Conservation (phyloP, 768 basidiomycete genomes). For the Auricularia sp. region DNA sequence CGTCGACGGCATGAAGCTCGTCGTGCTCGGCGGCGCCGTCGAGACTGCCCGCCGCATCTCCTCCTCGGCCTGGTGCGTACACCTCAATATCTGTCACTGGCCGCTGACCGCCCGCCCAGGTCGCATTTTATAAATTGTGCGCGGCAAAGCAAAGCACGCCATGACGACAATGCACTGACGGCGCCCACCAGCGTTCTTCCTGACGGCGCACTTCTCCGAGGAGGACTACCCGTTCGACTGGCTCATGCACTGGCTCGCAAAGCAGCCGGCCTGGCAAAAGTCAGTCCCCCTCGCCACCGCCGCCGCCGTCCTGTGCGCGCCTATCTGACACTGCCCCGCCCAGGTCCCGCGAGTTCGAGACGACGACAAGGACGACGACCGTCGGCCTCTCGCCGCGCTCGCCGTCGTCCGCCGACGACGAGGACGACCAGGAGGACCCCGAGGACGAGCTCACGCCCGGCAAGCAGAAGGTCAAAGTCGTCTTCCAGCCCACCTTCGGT, state of each 20-base stretch:
- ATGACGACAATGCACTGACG: background rate
- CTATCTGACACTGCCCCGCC: background rate
- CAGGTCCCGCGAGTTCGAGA: slow-evolving; percentile 76
- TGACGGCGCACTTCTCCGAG: slow-evolving; percentile 83
- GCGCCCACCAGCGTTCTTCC: slow-evolving; percentile 55
- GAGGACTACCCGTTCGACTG: slow-evolving; percentile 88
- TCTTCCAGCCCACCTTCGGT: slow-evolving; percentile 73
- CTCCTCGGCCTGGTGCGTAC: slow-evolving; percentile 64
- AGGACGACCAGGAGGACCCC: slow-evolving; percentile 37
- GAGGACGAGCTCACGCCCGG: slow-evolving; percentile 31
- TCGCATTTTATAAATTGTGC: slow-evolving; percentile 82
- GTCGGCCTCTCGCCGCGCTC: slow-evolving; percentile 20
- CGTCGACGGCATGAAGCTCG: slow-evolving; percentile 84
- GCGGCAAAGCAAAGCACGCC: slow-evolving; percentile 17
- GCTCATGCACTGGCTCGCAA: slow-evolving; percentile 85
- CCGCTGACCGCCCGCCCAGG: slow-evolving; percentile 28
- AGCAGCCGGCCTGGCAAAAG: slow-evolving; percentile 76
- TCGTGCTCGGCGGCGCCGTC: slow-evolving; percentile 79
- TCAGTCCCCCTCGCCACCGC: background rate
- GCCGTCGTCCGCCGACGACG: slow-evolving; percentile 8
- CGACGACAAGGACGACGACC: slow-evolving; percentile 65
- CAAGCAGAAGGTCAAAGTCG: slow-evolving; percentile 67
- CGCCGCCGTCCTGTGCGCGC: no score
- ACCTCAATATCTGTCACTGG: no score
- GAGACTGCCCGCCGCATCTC: slow-evolving; percentile 77